phyloP scores from a whole-genome alignment of 352 stramenopile genomes.

The Globisporangium megalacanthum region DNA sequence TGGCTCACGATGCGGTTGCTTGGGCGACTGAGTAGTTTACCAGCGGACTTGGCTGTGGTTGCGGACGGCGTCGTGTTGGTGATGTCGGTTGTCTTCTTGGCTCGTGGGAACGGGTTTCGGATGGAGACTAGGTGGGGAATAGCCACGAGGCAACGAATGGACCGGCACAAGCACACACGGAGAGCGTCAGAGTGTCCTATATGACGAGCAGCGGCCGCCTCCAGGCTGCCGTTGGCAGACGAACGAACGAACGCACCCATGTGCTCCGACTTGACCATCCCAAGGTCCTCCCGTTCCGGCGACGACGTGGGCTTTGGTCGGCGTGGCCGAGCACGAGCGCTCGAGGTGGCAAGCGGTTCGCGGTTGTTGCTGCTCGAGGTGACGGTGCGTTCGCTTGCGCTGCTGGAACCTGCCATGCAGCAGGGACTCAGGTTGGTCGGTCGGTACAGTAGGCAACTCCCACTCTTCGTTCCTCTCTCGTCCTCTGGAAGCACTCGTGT shows the following conservation, averaged over 20 bases:
- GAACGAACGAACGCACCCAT: conserved; percentile 3
- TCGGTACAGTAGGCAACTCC: too few species aligned
- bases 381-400: conserved; percentile 10
- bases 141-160: too few species aligned
- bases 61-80: conserved; percentile 16
- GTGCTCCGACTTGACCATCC: conserved; percentile 30
- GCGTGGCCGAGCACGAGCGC: not conserved
- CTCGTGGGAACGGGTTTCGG: conserved; percentile 31
- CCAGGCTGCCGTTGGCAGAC: too few species aligned
- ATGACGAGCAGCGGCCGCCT: conserved; percentile 5
- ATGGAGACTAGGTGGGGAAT: conserved; percentile 9
- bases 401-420: conserved; percentile 21
- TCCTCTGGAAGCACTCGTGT: too few species aligned
- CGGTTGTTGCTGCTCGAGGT: conserved; percentile 1
- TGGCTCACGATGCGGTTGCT: conserved; percentile 22
- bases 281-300: conserved; percentile 13
- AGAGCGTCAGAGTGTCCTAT: not conserved
- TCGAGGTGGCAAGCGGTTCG: too few species aligned
- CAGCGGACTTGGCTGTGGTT: conserved; percentile 12
- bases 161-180: not conserved
- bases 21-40: conserved; percentile 27
- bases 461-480: too few species aligned
- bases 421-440: too few species aligned
- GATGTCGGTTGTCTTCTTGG: conserved; percentile 34
- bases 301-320: not conserved